Evolutionary conservation across 805 yeast genomes (phyloP), one percentile per base, ranked within the genome.

Genomic region (Lachancea meyersii): DNA sequence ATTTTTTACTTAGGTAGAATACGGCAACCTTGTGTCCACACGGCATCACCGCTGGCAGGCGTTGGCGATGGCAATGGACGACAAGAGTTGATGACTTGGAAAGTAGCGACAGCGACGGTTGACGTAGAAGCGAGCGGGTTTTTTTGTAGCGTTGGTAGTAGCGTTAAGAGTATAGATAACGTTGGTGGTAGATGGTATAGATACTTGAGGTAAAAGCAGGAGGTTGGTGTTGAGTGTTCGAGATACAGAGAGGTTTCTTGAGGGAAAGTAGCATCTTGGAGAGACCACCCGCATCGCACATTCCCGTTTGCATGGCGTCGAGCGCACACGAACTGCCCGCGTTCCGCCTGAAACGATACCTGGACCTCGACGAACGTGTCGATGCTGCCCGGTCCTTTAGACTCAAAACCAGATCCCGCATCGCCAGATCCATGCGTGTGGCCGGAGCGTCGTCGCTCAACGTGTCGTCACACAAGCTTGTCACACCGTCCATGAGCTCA

Each of bases 401-500:
- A 26, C 4, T 26, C 14, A 26, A 26, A 26, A 26, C 14, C 13
- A 26, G 28, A 26, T 11, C 13, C n/a, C n/a, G n/a, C n/a, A n/a
- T n/a, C n/a, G n/a, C n/a, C n/a, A n/a, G n/a, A n/a, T n/a, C n/a
- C n/a, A 30, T 30, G 41, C 11, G 17, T n/a, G 13, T 30, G 20
- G n/a, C n/a, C n/a, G n/a, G n/a, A n/a, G n/a, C n/a, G n/a, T n/a
- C n/a, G n/a, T n/a, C n/a, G n/a, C n/a, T n/a, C n/a, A n/a, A n/a
- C n/a, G n/a, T n/a, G n/a, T n/a, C n/a, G n/a, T n/a, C n/a, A n/a
- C n/a, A n/a, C n/a, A n/a, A n/a, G n/a, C n/a, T n/a, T 17, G 41
- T 55, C 33, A 52, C 60, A 18, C 57, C 60, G 7, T 52, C 57
- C 24, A 47, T 55, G 55, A 49, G 48, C 37, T 49, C 60, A 27